Evolutionary conservation across 2,329 filamentous ascomycete species (phyloP).

Genomic region (Microcyclosporella mali): DNA sequence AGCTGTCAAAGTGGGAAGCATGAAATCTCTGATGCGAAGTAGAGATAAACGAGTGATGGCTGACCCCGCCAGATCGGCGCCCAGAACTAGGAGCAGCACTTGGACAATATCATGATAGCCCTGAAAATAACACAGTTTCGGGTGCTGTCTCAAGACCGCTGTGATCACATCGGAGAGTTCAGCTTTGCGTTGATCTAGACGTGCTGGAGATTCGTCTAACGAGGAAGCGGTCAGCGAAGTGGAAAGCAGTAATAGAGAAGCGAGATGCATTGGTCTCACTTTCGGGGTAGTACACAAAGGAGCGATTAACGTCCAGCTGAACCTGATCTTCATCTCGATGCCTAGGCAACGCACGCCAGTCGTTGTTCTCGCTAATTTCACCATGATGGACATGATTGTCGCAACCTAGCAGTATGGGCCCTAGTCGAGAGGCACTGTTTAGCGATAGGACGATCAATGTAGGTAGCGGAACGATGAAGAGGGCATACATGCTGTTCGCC

Average conservation of each 20-base stretch:
- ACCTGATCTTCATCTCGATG: slow-evolving; percentile 91
- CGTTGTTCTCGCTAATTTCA: no score
- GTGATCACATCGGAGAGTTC: slow-evolving; percentile 77
- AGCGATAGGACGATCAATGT: not conserved
- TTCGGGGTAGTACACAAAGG: slow-evolving; percentile 94
- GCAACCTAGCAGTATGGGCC: slow-evolving; percentile 54
- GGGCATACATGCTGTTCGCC: slow-evolving; percentile 65
- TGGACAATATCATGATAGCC: slow-evolving; percentile 98
- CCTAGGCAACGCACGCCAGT: slow-evolving; percentile 60
- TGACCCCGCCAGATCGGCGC: slow-evolving; percentile 51
- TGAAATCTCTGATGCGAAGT: slow-evolving; percentile 91
- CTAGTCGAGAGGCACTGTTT: slow-evolving; percentile 34
- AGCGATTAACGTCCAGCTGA: slow-evolving; percentile 81
- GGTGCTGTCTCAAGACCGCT: slow-evolving; percentile 70
- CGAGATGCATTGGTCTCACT: slow-evolving; percentile 47
- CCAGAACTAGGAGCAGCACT: slow-evolving; percentile 82
- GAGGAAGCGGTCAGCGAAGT: slow-evolving; percentile 5
- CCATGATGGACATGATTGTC: slow-evolving; percentile 17
- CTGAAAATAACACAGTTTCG: slow-evolving; percentile 91
- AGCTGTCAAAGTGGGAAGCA: slow-evolving; percentile 80
- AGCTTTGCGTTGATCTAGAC: slow-evolving; percentile 64
- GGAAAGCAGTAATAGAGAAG: not conserved
- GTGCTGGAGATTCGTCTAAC: slow-evolving; percentile 60
- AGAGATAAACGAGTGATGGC: slow-evolving; percentile 77
- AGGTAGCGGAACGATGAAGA: not conserved